Percentiles rank a stretch among this genome's conserved stretches.
These are phyloP conservation scores for Entomortierella parvispora DNA, from an alignment of 192 early-diverging fungal genomes.

Conservation along the genomic window DNA sequence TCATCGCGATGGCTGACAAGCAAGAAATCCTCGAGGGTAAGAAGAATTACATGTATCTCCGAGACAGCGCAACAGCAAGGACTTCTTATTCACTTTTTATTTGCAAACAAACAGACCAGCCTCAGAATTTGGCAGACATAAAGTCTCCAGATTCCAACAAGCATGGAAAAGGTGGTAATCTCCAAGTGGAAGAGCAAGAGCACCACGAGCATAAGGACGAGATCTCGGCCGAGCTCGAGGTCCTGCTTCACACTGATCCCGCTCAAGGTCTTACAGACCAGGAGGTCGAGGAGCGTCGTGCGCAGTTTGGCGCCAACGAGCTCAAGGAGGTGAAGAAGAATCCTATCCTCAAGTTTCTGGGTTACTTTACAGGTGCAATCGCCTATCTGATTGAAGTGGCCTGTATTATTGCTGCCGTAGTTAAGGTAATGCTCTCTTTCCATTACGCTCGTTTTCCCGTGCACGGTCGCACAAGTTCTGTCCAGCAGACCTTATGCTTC, in stretches of 20 bases:
- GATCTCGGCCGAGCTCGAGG: conserved; percentile 85
- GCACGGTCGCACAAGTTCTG: not conserved
- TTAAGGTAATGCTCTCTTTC: conserved; percentile 44
- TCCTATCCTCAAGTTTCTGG: conserved; percentile 85
- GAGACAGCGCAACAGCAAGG: too few species aligned
- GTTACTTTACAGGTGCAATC: conserved; percentile 89
- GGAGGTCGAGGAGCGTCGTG: conserved; percentile 76
- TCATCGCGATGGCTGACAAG: too few species aligned
- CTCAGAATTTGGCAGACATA: not conserved
- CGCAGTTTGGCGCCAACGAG: conserved; percentile 82
- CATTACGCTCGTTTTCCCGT: not conserved
- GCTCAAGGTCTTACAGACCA: conserved; percentile 75
- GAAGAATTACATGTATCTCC: too few species aligned
- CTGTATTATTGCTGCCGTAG: conserved; percentile 79
- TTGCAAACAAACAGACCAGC: too few species aligned
- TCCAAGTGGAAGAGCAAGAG: conserved; percentile 71
- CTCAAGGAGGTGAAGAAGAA: conserved; percentile 85
- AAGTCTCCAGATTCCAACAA: not conserved
- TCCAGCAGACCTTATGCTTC: not conserved
- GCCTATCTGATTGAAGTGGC: conserved; percentile 91
- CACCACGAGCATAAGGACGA: conserved; percentile 81
- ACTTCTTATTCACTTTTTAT: too few species aligned
- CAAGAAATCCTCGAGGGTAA: too few species aligned
- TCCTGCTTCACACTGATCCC: conserved; percentile 84
- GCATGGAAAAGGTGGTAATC: conserved; percentile 14